phyloP scores from a whole-genome alignment of 495 filamentous ascomycete species.

The Aspergillus biplanus region DNA sequence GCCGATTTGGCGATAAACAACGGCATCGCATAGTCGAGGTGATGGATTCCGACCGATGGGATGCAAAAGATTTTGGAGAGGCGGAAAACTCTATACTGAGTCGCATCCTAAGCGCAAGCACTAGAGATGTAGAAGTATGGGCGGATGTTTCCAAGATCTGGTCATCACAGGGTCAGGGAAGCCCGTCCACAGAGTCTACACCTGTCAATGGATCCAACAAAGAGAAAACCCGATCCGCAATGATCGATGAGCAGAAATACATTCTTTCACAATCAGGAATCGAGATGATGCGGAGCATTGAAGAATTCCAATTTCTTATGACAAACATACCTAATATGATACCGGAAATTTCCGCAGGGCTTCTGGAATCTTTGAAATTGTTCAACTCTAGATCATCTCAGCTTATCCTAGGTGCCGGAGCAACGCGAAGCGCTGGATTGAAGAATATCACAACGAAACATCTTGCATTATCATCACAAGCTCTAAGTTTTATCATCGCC shows the following conservation, averaged over 20 bases:
- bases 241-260: constrained; percentile 83
- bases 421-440: constrained; percentile 85
- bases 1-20: constrained; percentile 72
- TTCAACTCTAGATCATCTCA: constrained; percentile 96
- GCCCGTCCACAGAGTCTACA: constrained; percentile 35
- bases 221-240: constrained; percentile 70
- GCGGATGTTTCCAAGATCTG: constrained; percentile 70
- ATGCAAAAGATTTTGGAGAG: constrained; percentile 81
- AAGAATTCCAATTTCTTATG: constrained; percentile 80
- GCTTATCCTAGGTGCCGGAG: constrained; percentile 92
- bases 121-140: constrained; percentile 79
- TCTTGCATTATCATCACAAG: constrained; percentile 88
- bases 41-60: constrained; percentile 92
- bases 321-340: constrained; percentile 86
- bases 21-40: constrained; percentile 77
- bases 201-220: constrained; percentile 61
- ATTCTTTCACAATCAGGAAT: constrained; percentile 83
- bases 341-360: constrained; percentile 72
- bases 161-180: constrained; percentile 48
- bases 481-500: constrained; percentile 82
- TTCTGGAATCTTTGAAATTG: constrained; percentile 76
- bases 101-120: constrained; percentile 77
- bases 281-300: constrained; percentile 76
- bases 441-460: constrained; percentile 98
- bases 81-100: constrained; percentile 63